Evolutionary conservation across 768 basidiomycete species (phyloP).

Genomic region (Mycena kentingensis): DNA sequence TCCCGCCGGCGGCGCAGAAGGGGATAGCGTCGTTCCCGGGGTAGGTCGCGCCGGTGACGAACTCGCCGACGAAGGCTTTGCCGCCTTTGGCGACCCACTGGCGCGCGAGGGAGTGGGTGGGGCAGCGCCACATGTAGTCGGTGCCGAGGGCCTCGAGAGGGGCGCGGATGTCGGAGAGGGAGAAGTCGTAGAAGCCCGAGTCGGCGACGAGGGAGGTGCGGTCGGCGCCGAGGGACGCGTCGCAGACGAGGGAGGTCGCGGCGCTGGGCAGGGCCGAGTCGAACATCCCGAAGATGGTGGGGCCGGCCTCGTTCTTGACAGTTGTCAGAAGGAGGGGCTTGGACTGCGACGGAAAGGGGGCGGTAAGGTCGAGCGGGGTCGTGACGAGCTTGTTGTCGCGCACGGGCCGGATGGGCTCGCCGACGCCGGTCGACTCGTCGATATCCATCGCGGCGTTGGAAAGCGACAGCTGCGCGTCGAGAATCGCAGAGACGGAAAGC

Average conservation of each 20-base stretch:
- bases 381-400: slow-evolving; percentile 71
- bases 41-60: slow-evolving; percentile 68
- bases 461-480: slow-evolving; percentile 54
- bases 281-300: slow-evolving; percentile 54
- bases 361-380: slow-evolving; percentile 61
- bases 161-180: slow-evolving; percentile 51
- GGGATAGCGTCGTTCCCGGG: slow-evolving; percentile 59
- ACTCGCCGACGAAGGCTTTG: slow-evolving; percentile 66
- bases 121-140: slow-evolving; percentile 70
- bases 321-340: slow-evolving; percentile 76
- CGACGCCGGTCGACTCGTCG: slow-evolving; percentile 54
- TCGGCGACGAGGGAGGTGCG: slow-evolving; percentile 46
- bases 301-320: slow-evolving; percentile 70
- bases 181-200: slow-evolving; percentile 48
- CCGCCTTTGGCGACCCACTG: slow-evolving; percentile 69
- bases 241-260: slow-evolving; percentile 41
- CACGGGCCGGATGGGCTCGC: slow-evolving; percentile 67
- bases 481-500: slow-evolving; percentile 51
- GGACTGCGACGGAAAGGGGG: slow-evolving; percentile 56
- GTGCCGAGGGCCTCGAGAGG: slow-evolving; percentile 63
- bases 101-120: slow-evolving; percentile 70
- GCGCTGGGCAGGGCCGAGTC: slow-evolving; percentile 39
- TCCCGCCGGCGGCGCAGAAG: slow-evolving; percentile 59
- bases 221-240: slow-evolving; percentile 46
- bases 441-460: slow-evolving; percentile 43